Base-by-base conservation (phyloP, 2,329 filamentous ascomycete species). In the Fusarium heterosporum region DNA sequence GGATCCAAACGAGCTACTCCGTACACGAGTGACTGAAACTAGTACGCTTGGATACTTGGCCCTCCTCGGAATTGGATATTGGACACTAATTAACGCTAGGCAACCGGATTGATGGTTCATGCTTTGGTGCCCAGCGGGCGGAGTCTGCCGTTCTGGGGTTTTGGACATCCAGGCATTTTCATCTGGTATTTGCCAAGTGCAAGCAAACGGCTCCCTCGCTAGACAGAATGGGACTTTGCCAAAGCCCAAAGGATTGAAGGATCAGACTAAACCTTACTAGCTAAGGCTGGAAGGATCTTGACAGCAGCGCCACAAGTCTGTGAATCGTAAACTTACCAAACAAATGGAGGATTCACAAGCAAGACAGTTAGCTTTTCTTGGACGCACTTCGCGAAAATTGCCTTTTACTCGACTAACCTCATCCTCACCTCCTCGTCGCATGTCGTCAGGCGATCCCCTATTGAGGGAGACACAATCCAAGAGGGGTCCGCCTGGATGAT, bases 391-490 rank as follows among this genome's bases (percentile, higher is more conserved):
- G 47, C 50, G 32, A 53, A 28, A 54, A 61, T 61, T 65, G 65
- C 42, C 47, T 56, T 40, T 60, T 47, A 17, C 17, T n/a, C 22
- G 29, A 38, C 49, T 43, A 45, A 55, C 45, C 32, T 43, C 6
- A 34, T 17, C 41, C n/a, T 34, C n/a, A 25, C 43, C 38, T 30
- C 32, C 22, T 52, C 41, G 50, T 52, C 36, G 49, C 55, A 65
- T 61, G 41, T 66, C 55, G 49, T 68, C 64, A 54, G 60, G 40
- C 43, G 60, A 68, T 68, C 29, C 46, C 46, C 42, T 65, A 55
- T 42, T 67, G 49, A 61, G 61, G 66, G 55, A 68, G 55, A 66
- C 57, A 45, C 36, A 46, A 61, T 41, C 59, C 61, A 42, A 29
- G 55, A n/a, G 58, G 59, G 41, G 32, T 48, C 64, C 48, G 36